phyloP scores from a whole-genome alignment of 2,329 filamentous ascomycete species.

The Periglandula ipomoeae region DNA sequence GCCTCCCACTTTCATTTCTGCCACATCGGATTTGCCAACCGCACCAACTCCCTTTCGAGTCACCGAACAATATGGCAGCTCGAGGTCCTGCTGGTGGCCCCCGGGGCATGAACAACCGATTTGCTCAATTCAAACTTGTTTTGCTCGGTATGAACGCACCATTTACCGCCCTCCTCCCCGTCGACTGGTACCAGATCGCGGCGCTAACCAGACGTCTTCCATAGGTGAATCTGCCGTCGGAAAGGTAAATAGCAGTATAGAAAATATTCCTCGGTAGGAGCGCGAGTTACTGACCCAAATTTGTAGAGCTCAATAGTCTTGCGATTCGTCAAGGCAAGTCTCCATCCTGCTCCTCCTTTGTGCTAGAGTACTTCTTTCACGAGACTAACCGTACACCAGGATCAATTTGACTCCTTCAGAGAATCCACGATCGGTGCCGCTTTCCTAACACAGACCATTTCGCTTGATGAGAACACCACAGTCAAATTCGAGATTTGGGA shows the following conservation, averaged over 20 bases:
- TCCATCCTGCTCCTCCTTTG: neutral
- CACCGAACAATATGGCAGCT: conserved; percentile 60
- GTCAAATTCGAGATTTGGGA: conserved; percentile 99
- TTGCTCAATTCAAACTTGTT: conserved; percentile 98
- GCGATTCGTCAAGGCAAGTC: conserved; percentile 90
- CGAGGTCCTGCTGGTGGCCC: conserved; percentile 58
- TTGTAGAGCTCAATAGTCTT: conserved; percentile 87
- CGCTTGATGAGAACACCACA: conserved; percentile 93
- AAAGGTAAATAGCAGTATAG: conserved; percentile 56
- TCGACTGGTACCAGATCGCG: neutral
- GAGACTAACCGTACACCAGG: conserved; percentile 40
- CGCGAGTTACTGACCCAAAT: conserved; percentile 12
- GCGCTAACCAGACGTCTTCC: conserved; percentile 11
- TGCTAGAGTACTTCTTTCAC: too few species aligned
- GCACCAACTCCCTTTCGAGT: neutral
- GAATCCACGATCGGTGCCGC: conserved; percentile 98
- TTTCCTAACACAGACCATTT: conserved; percentile 97
- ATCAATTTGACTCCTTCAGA: conserved; percentile 96
- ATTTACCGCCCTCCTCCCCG: neutral
- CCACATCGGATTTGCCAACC: neutral
- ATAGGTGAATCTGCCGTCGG: conserved; percentile 95
- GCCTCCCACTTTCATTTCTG: neutral
- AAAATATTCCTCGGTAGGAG: conserved; percentile 2
- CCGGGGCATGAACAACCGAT: conserved; percentile 66
- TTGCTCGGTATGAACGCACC: conserved; percentile 65